A percentile compares a stretch with the other conserved stretches of the same genome.
phyloP scores from a whole-genome alignment of 306 rosid genomes.

The Prinsepia uniflora region DNA sequence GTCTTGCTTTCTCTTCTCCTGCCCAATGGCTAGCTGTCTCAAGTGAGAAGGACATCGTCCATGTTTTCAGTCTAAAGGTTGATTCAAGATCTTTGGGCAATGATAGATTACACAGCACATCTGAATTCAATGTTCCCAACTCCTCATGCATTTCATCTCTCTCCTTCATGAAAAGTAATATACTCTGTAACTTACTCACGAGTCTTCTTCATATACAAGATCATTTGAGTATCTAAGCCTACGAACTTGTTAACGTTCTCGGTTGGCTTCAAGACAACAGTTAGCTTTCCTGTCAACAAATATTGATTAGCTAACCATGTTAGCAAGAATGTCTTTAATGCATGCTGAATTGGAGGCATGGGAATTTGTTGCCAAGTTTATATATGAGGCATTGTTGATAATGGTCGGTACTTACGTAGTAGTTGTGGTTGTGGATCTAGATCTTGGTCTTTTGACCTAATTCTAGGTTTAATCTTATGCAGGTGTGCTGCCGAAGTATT shows the following conservation, averaged over 20 bases:
- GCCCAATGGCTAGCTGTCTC: slow-evolving; percentile 98
- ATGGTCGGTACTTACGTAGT: too few relatives aligned
- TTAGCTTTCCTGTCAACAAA: neutral
- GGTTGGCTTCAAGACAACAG: neutral
- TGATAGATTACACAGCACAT: slow-evolving; percentile 32
- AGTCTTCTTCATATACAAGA: neutral
- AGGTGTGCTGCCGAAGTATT: slow-evolving; percentile 81
- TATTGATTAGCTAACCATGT: neutral
- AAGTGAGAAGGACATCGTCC: slow-evolving; percentile 96
- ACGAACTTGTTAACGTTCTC: neutral
- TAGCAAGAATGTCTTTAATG: neutral
- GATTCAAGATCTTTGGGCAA: slow-evolving; percentile 48
- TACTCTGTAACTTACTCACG: neutral
- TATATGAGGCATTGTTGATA: neutral
- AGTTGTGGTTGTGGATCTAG: neutral
- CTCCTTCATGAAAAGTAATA: slow-evolving; percentile 62
- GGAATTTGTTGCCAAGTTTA: too few relatives aligned
- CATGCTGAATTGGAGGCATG: neutral
- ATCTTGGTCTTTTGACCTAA: neutral
- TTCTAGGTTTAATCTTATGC: slow-evolving; percentile 16
- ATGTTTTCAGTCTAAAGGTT: slow-evolving; percentile 78
- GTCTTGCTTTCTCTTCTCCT: slow-evolving; percentile 83
- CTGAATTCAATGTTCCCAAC: slow-evolving; percentile 41
- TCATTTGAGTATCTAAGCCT: neutral
- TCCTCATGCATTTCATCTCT: slow-evolving; percentile 54